Evolutionary conservation across 2,329 filamentous ascomycete species (phyloP).

Genomic region (Neurospora crassa): DNA sequence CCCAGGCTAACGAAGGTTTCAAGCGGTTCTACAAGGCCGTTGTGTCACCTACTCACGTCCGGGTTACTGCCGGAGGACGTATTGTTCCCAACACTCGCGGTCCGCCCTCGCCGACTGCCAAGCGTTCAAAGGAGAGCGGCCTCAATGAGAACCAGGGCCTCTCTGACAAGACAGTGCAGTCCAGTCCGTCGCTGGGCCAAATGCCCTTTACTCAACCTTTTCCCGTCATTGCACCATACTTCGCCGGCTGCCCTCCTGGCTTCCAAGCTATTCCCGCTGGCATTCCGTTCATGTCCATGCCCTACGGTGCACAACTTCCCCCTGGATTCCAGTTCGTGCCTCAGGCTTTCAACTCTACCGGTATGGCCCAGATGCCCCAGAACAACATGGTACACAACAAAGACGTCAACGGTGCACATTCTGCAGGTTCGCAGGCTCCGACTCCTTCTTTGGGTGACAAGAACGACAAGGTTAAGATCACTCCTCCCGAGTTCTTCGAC

Average conservation of each 20-base stretch:
- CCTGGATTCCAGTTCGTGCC: conserved; percentile 18
- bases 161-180: conserved; percentile 10
- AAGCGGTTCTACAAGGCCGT: conserved; percentile 59
- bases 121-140: conserved; percentile 35
- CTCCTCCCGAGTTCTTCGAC: conserved; percentile 37
- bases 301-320: conserved; percentile 27
- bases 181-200: conserved; percentile 6
- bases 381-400: conserved; percentile 14
- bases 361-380: conserved; percentile 6
- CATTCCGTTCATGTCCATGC: conserved; percentile 31
- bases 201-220: conserved; percentile 11
- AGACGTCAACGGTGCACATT: conserved; percentile 15
- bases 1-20: conserved; percentile 56
- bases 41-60: conserved; percentile 56
- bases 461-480: conserved; percentile 26
- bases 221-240: conserved; percentile 20
- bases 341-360: conserved; percentile 7
- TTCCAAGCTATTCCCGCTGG: conserved; percentile 22
- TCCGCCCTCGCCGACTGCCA: conserved; percentile 41
- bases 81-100: conserved; percentile 56
- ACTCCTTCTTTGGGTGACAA: conserved; percentile 14
- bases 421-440: conserved; percentile 7
- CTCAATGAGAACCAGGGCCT: conserved; percentile 16
- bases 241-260: conserved; percentile 20
- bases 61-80: conserved; percentile 56